Conservation (phyloP, 768 basidiomycete genomes). For the Tylopilus plumbeoviolaceoides region DNA sequence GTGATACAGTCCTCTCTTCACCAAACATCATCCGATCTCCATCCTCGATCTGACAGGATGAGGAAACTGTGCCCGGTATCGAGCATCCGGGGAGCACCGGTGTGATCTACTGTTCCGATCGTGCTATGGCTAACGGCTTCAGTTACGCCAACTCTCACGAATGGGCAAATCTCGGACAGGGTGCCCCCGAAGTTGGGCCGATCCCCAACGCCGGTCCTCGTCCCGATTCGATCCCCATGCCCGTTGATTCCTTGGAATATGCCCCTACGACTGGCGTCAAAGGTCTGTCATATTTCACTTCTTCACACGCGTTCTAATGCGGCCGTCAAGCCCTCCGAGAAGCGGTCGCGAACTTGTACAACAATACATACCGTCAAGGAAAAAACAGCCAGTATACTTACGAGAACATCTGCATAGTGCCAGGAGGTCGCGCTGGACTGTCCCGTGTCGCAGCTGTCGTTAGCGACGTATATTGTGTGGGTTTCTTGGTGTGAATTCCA, state of each 20-base stretch:
- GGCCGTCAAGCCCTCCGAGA: constrained; percentile 66
- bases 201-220: constrained; percentile 72
- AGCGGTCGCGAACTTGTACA: constrained; percentile 89
- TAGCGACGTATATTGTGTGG: constrained; percentile 80
- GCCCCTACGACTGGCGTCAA: constrained; percentile 92
- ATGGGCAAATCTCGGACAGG: constrained; percentile 91
- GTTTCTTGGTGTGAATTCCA: constrained; percentile 10
- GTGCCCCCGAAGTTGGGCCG: constrained; percentile 84
- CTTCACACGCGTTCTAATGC: neutral
- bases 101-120: constrained; percentile 86
- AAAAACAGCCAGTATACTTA: constrained; percentile 83
- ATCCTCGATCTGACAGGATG: constrained; percentile 46
- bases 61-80: constrained; percentile 88
- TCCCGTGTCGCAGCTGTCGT: constrained; percentile 90
- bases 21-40: neutral
- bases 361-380: constrained; percentile 77
- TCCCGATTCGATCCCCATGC: constrained; percentile 60
- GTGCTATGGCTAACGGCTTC: constrained; percentile 95
- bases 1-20: constrained; percentile 14
- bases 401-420: constrained; percentile 94
- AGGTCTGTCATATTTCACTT: constrained; percentile 37
- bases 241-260: constrained; percentile 77
- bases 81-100: constrained; percentile 65
- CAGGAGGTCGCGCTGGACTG: constrained; percentile 87
- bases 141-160: constrained; percentile 70